A percentile compares a stretch with the other conserved stretches of the same genome.
Conservation (phyloP, 2,329 filamentous ascomycete species). For the Exserohilum rostratum region DNA sequence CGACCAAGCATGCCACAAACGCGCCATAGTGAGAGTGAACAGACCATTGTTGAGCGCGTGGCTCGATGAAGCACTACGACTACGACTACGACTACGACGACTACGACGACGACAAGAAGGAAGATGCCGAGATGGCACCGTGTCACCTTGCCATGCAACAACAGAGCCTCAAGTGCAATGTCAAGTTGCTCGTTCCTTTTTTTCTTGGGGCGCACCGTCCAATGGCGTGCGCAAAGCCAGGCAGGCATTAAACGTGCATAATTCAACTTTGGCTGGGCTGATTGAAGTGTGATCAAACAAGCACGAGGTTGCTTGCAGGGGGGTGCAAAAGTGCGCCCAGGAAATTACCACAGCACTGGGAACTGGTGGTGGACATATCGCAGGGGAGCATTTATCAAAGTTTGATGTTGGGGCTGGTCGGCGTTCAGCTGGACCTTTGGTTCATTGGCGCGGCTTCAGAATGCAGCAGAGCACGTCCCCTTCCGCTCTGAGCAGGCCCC, state of each 20-base stretch:
- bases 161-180: background rate
- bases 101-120: background rate
- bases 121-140: conserved; percentile 1
- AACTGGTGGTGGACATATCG: conserved; percentile 10
- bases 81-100: too few species aligned
- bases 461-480: conserved; percentile 7
- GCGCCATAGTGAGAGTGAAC: conserved; percentile 33
- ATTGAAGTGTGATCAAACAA: background rate
- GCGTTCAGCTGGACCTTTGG: conserved; percentile 30
- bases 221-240: conserved; percentile 1
- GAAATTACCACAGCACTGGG: background rate
- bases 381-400: conserved; percentile 17
- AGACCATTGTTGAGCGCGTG: conserved; percentile 28
- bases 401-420: conserved; percentile 22
- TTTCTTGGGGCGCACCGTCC: background rate
- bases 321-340: background rate
- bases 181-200: conserved; percentile 8
- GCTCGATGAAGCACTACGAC: conserved; percentile 8
- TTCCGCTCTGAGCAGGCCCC: background rate
- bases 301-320: background rate
- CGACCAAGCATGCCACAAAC: conserved; percentile 28
- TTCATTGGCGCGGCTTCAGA: conserved; percentile 27
- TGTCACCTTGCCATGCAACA: conserved; percentile 8
- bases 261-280: background rate
- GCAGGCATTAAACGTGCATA: conserved; percentile 6